A percentile compares a stretch with the other conserved stretches of the same genome.
phyloP scores from a whole-genome alignment of 331 rosid species.

The Malus hybrid region DNA sequence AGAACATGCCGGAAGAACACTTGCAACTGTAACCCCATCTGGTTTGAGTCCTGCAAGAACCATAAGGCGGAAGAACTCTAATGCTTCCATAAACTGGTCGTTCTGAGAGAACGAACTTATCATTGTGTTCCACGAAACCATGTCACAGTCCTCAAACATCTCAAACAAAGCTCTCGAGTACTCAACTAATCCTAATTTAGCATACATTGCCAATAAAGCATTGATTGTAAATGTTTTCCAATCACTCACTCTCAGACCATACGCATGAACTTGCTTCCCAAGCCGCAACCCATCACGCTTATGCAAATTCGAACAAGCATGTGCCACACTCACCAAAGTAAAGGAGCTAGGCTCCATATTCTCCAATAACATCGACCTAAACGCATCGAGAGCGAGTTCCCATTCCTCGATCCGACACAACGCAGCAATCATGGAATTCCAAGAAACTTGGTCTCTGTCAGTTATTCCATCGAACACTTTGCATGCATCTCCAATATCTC shows the following conservation, averaged over 20 bases:
- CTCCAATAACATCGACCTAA: constrained; percentile 50
- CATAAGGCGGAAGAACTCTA: constrained; percentile 41
- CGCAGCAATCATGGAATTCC: constrained; percentile 70
- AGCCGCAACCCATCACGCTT: constrained; percentile 36
- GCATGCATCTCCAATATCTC: constrained; percentile 38
- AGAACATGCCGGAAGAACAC: constrained; percentile 78
- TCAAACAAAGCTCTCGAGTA: constrained; percentile 57
- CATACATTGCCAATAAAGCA: constrained; percentile 78
- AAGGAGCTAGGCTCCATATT: constrained; percentile 57
- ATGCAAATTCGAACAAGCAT: constrained; percentile 50
- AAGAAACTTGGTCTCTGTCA: constrained; percentile 61
- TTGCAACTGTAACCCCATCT: constrained; percentile 68
- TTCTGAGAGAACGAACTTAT: constrained; percentile 68
- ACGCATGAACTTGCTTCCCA: constrained; percentile 77
- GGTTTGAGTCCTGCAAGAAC: constrained; percentile 44
- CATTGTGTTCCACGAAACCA: constrained; percentile 77
- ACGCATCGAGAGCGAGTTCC: constrained; percentile 51
- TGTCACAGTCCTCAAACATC: constrained; percentile 51
- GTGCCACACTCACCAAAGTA: constrained; percentile 62
- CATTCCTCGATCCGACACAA: constrained; percentile 60
- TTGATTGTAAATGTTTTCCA: constrained; percentile 53
- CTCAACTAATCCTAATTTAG: constrained; percentile 46
- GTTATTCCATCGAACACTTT: constrained; percentile 50
- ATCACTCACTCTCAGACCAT: constrained; percentile 40
- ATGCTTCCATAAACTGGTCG: constrained; percentile 52